phyloP scores from a whole-genome alignment of 495 filamentous ascomycete genomes.

The Emericellopsis terricola region DNA sequence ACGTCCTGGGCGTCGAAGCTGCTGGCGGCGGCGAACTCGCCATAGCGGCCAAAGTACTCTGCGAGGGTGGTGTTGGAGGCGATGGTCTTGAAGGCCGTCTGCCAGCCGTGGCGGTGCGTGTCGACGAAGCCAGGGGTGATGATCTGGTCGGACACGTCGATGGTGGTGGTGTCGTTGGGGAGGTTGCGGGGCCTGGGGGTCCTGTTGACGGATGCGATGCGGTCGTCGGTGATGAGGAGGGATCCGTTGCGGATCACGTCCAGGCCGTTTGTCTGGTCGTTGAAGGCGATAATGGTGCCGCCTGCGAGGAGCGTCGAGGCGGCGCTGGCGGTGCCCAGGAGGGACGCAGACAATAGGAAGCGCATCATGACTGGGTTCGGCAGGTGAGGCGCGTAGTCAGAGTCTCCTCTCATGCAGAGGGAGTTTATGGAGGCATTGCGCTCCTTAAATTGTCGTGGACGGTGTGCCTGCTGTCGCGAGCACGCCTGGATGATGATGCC shows the following conservation, averaged over 20 bases:
- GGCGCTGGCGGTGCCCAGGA: not conserved
- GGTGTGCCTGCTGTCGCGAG: too few species aligned
- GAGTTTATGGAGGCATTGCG: too few species aligned
- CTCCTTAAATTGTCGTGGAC: too few species aligned
- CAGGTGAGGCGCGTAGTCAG: too few species aligned
- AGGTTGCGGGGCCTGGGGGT: constrained; percentile 1
- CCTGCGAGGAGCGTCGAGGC: constrained; percentile 16
- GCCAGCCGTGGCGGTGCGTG: constrained; percentile 35
- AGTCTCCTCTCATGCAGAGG: too few species aligned
- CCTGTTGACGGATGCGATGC: constrained; percentile 14
- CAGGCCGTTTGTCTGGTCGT: constrained; percentile 14
- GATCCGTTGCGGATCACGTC: constrained; percentile 19
- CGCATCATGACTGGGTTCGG: too few species aligned
- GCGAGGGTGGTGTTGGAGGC: constrained; percentile 14
- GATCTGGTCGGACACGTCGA: constrained; percentile 27
- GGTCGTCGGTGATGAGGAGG: constrained; percentile 19
- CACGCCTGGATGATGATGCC: too few species aligned
- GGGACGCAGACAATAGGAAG: too few species aligned
- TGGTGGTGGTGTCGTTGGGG: constrained; percentile 11
- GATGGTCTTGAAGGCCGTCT: constrained; percentile 24
- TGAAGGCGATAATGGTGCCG: constrained; percentile 24
- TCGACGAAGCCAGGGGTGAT: constrained; percentile 33
- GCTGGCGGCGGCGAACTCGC: constrained; percentile 6
- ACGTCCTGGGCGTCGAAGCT: constrained; percentile 14
- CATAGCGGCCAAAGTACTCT: constrained; percentile 13